Evolutionary conservation across 2,329 filamentous ascomycete genomes (phyloP).

Genomic region (Cordyceps pruinosa): DNA sequence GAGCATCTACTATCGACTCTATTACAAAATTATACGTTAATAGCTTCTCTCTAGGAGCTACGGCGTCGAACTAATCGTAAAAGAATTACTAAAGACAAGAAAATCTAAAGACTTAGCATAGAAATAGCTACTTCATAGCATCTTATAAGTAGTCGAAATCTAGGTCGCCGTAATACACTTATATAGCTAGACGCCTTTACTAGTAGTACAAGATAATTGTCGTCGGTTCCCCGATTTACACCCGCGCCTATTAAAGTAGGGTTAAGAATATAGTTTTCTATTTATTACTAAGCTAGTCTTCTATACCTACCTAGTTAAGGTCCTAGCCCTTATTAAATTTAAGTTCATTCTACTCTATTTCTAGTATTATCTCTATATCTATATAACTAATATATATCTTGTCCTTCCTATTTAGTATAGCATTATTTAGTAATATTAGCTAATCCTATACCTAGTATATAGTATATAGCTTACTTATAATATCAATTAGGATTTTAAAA

Average conservation of each 20-base stretch:
- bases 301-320: neutral
- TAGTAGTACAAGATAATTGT: neutral
- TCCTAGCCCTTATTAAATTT: neutral
- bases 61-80: neutral
- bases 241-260: neutral
- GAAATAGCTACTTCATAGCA: neutral
- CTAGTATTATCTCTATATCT: neutral
- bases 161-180: neutral
- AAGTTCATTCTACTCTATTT: neutral
- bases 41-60: neutral
- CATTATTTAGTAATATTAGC: neutral
- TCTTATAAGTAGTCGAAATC: neutral
- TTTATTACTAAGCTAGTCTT: neutral
- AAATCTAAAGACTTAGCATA: neutral
- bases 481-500: neutral
- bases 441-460: constrained; percentile 1
- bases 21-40: neutral
- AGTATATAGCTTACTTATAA: neutral
- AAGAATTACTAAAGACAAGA: neutral
- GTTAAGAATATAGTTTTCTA: neutral
- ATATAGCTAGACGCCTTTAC: neutral
- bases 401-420: neutral
- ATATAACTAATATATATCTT: constrained; percentile 5
- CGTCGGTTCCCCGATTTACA: neutral
- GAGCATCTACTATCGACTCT: neutral